Percentiles rank a stretch among this genome's conserved stretches.
Conservation (phyloP, 164 flowering plant genomes). For the Buxus sempervirens region DNA sequence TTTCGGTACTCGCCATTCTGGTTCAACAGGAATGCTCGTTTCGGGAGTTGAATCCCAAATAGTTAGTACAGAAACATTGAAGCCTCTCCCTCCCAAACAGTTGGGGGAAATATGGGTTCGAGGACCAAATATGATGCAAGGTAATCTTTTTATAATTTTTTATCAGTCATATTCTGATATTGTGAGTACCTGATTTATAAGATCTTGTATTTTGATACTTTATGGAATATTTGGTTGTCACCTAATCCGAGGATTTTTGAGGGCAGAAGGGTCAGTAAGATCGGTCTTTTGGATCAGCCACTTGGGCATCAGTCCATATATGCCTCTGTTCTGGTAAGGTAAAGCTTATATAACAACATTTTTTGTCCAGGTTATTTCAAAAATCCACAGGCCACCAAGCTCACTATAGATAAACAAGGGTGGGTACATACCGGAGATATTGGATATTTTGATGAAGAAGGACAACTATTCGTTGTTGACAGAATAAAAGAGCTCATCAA, state of each 20-base stretch:
- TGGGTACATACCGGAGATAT: slow-evolving; percentile 77
- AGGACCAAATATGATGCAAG: slow-evolving; percentile 69
- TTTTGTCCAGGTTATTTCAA: slow-evolving; percentile 47
- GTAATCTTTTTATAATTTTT: slow-evolving; percentile 21
- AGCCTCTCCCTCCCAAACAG: slow-evolving; percentile 67
- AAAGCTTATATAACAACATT: background rate
- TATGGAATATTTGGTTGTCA: too few relatives aligned
- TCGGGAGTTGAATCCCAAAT: slow-evolving; percentile 75
- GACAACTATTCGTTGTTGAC: slow-evolving; percentile 63
- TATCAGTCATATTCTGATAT: too few relatives aligned
- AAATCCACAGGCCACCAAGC: slow-evolving; percentile 55
- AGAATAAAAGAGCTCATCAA: slow-evolving; percentile 76
- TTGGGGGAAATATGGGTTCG: slow-evolving; percentile 70
- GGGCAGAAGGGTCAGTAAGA: too few relatives aligned
- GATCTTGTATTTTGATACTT: too few relatives aligned
- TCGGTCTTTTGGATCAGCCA: too few relatives aligned
- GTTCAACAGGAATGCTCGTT: slow-evolving; percentile 72
- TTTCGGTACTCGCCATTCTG: slow-evolving; percentile 42
- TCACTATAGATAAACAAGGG: slow-evolving; percentile 53
- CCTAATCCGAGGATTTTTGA: too few relatives aligned
- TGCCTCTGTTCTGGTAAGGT: too few relatives aligned
- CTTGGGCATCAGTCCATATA: too few relatives aligned
- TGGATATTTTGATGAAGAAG: slow-evolving; percentile 64
- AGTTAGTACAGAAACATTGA: slow-evolving; percentile 52
- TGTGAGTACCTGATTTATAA: too few relatives aligned